Conservation (phyloP, 2,329 filamentous ascomycete genomes). For the Elsinoe arachidis region DNA sequence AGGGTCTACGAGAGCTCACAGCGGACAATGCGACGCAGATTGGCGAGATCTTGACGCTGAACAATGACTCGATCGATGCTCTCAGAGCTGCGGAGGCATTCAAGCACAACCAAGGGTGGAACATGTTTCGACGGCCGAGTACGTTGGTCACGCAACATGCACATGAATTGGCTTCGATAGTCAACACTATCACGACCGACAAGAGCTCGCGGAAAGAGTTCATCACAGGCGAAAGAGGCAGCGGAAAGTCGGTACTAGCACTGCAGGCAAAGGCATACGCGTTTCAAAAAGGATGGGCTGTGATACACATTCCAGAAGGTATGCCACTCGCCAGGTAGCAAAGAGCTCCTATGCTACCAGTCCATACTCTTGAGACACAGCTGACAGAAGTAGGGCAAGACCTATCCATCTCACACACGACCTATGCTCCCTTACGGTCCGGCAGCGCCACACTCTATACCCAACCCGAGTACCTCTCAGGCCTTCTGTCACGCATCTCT, state of each 20-base stretch:
- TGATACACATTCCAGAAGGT: constrained; percentile 87
- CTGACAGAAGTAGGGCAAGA: constrained; percentile 58
- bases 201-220: constrained; percentile 49
- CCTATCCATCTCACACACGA: constrained; percentile 67
- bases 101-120: constrained; percentile 83
- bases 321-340: constrained; percentile 18
- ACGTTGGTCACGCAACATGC: constrained; percentile 71
- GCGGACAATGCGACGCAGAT: constrained; percentile 48
- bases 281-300: constrained; percentile 76
- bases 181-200: constrained; percentile 45
- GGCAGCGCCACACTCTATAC: constrained; percentile 52
- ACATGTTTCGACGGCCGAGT: constrained; percentile 72
- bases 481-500: constrained; percentile 62
- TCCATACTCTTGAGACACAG: not conserved
- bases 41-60: constrained; percentile 62
- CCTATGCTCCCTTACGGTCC: constrained; percentile 63
- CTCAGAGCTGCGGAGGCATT: constrained; percentile 81
- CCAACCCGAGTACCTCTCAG: constrained; percentile 69
- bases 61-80: constrained; percentile 63
- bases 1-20: constrained; percentile 55
- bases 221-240: constrained; percentile 61
- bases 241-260: constrained; percentile 80
- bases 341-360: constrained; percentile 17
- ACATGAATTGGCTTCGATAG: constrained; percentile 56
- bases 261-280: constrained; percentile 77